Evolutionary conservation across 2,329 filamentous ascomycete species (phyloP).

Genomic region (Ophiostoma quercus): DNA sequence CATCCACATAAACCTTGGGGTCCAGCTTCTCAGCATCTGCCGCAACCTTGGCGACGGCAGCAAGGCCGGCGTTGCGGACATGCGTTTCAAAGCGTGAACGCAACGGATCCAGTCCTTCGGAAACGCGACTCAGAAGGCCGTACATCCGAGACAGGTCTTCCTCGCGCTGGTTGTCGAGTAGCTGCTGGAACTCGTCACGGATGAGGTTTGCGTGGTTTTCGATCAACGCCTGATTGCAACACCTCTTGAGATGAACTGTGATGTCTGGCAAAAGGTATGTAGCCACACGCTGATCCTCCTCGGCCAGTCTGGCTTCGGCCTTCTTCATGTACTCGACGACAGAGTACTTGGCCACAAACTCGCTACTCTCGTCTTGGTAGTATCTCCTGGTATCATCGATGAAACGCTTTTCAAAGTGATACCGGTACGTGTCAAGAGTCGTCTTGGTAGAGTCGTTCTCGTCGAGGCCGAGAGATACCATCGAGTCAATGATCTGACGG

Average conservation of each 20-base stretch:
- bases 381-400: slow-evolving; percentile 76
- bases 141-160: slow-evolving; percentile 98
- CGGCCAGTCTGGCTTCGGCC: slow-evolving; percentile 79
- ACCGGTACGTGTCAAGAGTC: slow-evolving; percentile 89
- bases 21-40: slow-evolving; percentile 84
- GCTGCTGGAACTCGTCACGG: slow-evolving; percentile 88
- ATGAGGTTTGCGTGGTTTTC: slow-evolving; percentile 80
- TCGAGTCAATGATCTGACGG: slow-evolving; percentile 94
- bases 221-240: slow-evolving; percentile 84
- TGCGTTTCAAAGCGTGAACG: slow-evolving; percentile 85
- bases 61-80: slow-evolving; percentile 80
- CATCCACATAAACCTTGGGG: slow-evolving; percentile 94
- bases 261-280: slow-evolving; percentile 92
- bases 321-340: slow-evolving; percentile 99
- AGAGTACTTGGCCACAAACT: slow-evolving; percentile 92
- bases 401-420: slow-evolving; percentile 90
- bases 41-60: slow-evolving; percentile 85
- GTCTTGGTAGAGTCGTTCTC: slow-evolving; percentile 90
- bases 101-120: slow-evolving; percentile 84
- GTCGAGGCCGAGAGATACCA: slow-evolving; percentile 89
- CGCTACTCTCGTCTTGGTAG: slow-evolving; percentile 86
- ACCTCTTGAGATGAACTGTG: slow-evolving; percentile 72
- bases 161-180: slow-evolving; percentile 89
- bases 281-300: slow-evolving; percentile 89
- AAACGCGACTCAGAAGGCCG: slow-evolving; percentile 78